Percentiles rank a stretch among this genome's conserved stretches.
phyloP scores from a whole-genome alignment of 495 filamentous ascomycete genomes.

The Stereocaulon alpinum region DNA sequence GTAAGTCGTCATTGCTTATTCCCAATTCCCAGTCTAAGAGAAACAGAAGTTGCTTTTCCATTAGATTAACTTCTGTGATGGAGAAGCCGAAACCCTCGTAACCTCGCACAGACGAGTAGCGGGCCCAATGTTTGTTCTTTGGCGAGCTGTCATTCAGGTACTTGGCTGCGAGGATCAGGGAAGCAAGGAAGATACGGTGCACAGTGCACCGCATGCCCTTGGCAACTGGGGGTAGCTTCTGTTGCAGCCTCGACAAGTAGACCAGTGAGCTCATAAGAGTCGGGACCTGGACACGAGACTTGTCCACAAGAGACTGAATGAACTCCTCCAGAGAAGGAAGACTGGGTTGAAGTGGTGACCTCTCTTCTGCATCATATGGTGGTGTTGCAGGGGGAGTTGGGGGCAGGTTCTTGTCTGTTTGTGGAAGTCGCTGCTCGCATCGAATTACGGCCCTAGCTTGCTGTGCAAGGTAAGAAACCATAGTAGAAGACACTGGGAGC shows the following conservation, averaged over 20 bases:
- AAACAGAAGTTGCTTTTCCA: slow-evolving; percentile 96
- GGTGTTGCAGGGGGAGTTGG: slow-evolving; percentile 60
- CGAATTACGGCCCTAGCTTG: slow-evolving; percentile 83
- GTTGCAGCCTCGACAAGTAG: slow-evolving; percentile 75
- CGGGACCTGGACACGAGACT: slow-evolving; percentile 92
- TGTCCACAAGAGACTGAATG: slow-evolving; percentile 79
- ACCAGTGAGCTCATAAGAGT: slow-evolving; percentile 95
- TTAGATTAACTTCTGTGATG: slow-evolving; percentile 89
- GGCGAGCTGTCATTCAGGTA: slow-evolving; percentile 84
- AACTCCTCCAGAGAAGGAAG: slow-evolving; percentile 80
- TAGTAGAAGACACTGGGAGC: slow-evolving; percentile 65
- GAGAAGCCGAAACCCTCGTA: slow-evolving; percentile 82
- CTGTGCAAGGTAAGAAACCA: slow-evolving; percentile 75
- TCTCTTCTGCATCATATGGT: slow-evolving; percentile 42
- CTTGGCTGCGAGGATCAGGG: slow-evolving; percentile 68
- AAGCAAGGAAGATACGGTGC: slow-evolving; percentile 77
- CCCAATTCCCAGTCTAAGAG: slow-evolving; percentile 88
- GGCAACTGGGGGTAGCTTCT: slow-evolving; percentile 80
- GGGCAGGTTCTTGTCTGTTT: slow-evolving; percentile 46
- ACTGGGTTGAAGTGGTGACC: slow-evolving; percentile 31
- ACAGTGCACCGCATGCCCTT: slow-evolving; percentile 97
- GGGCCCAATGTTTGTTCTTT: slow-evolving; percentile 99
- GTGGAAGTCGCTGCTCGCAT: slow-evolving; percentile 56
- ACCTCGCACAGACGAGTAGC: slow-evolving; percentile 68
- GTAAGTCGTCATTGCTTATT: slow-evolving; percentile 74